Conservation (phyloP, 2,329 filamentous ascomycete species). For the Alternaria atra region DNA sequence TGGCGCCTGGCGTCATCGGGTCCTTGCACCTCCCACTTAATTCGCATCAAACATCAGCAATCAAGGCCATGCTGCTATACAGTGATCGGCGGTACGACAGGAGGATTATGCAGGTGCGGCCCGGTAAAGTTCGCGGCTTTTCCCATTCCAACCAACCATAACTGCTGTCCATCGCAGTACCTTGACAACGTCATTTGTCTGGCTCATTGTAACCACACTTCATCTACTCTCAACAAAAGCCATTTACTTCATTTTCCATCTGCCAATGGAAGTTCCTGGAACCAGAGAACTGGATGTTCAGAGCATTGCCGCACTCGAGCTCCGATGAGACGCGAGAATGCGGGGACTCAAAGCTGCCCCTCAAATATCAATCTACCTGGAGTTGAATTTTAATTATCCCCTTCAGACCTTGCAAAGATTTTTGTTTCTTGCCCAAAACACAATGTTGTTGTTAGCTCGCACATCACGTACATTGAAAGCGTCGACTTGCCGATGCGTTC, state of each 20-base stretch:
- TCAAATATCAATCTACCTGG: not conserved
- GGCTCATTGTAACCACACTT: not conserved
- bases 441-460: not conserved
- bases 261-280: not conserved
- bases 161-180: not conserved
- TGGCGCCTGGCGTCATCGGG: not conserved
- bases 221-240: constrained; percentile 1
- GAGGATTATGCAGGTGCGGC: constrained; percentile 7
- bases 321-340: not conserved
- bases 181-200: not conserved
- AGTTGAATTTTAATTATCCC: not conserved
- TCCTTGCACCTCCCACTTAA: not conserved
- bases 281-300: not conserved
- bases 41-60: not conserved
- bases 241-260: not conserved
- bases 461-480: not conserved
- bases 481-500: not conserved
- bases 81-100: not conserved
- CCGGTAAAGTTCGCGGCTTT: constrained; percentile 9
- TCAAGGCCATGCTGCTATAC: not conserved
- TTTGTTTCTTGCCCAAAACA: not conserved
- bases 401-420: not conserved
- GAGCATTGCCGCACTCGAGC: not conserved
- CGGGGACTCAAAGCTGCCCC: not conserved
- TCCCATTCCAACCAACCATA: constrained; percentile 3